A percentile compares a stretch with the other conserved stretches of the same genome.
Conservation (phyloP, 169 alveolate genomes). For the Cryptosporidium sp. region DNA sequence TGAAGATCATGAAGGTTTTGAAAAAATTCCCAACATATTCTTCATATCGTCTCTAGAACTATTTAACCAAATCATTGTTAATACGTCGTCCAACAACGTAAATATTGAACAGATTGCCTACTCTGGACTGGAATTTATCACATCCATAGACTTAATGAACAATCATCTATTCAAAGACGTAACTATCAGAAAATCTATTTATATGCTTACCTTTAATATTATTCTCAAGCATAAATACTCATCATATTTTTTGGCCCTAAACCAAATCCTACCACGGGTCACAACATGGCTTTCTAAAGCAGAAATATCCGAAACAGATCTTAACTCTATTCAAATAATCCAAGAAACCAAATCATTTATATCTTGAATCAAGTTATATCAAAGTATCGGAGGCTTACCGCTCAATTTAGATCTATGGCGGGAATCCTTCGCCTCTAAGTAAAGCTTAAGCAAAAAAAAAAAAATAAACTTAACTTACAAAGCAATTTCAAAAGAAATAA, state of each 20-base stretch:
- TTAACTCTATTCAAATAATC: not conserved
- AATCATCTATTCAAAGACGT: conserved; percentile 19
- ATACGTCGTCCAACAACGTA: not conserved
- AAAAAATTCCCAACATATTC: conserved; percentile 42
- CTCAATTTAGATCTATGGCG: not conserved
- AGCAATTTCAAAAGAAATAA: too few relatives aligned
- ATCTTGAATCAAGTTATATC: not conserved
- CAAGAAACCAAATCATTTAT: not conserved
- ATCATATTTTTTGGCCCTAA: not conserved
- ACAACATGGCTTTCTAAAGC: conserved; percentile 11
- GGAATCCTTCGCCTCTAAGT: not conserved
- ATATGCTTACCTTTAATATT: conserved; percentile 19
- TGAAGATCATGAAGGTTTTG: not conserved
- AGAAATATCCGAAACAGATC: conserved; percentile 2
- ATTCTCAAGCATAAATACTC: conserved; percentile 21
- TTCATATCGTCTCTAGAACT: conserved; percentile 42
- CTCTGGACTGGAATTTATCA: conserved; percentile 22
- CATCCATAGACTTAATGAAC: not conserved
- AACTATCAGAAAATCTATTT: conserved; percentile 21
- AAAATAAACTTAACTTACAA: too few relatives aligned
- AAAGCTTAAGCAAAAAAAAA: too few relatives aligned
- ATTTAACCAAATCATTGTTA: conserved; percentile 44
- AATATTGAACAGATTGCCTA: conserved; percentile 8
- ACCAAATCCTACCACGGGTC: not conserved
- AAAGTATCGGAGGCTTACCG: not conserved